Base-by-base conservation (phyloP, 441 rosid genomes). In the Biscutella auriculata region DNA sequence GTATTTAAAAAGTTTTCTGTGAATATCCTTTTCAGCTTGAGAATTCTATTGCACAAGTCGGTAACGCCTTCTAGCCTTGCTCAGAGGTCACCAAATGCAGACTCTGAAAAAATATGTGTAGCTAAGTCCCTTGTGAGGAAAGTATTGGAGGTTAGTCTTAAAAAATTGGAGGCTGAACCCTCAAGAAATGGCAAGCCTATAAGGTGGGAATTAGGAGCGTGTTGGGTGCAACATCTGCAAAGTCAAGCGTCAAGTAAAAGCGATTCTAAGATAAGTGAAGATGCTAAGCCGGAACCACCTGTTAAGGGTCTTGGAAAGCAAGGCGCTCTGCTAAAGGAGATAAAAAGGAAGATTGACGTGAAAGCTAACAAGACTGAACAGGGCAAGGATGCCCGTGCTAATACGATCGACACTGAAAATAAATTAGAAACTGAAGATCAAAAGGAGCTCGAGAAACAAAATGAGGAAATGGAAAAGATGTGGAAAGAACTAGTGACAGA, bases 121-220 rank as follows among this genome's bases (percentile, higher is more conserved):
- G 76, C 85, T 26, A 76, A 80, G 72, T 62, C 74, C 46, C 73
- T 77, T 58, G 85, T 81, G 67, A 66, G 77, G 69, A 82, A 78
- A 73, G 79, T 82, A 41, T 25, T 82, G 10, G 82, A 73, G 63
- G 85, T 75, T 40, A 79, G 94, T 68, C 66, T 85, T 70, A 70
- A 71, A 77, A 82, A 77, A 76, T 68, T 85, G 80, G 81, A 73
- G 65, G 74, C 34, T 70, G 89, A 82, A 65, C 72, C 77, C 57
- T 55, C 73, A 57, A 73, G 78, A 67, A 44, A 45, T 43, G 43
- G 62, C 64, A 66, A 66, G 66, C 67, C 84, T 59, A 85, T 85
- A 68, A 81, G 89, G 73, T 85, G 94, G 94, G 94, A 82, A 65
- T 71, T 82, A 43, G 94, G 94, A 67, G 94, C 89, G 37, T 82